Evolutionary conservation across 345 rosid genomes (phyloP).

Genomic region (Fremontodendron californicum): DNA sequence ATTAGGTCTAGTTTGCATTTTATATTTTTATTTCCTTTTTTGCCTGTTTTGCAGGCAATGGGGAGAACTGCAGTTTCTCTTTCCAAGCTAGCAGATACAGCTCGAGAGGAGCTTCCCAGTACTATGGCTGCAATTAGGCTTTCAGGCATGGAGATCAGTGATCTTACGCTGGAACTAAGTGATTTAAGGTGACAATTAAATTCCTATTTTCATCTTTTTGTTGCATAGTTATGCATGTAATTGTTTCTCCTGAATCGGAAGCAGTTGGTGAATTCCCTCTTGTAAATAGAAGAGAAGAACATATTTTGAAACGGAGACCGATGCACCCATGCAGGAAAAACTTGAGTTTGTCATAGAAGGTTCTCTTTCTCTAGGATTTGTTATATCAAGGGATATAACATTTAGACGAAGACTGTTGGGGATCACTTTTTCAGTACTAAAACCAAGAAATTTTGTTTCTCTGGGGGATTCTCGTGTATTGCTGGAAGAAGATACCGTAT

Average conservation of each 20-base stretch:
- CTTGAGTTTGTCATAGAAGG: background rate
- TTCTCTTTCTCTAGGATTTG: background rate
- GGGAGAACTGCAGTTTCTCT: conserved; percentile 86
- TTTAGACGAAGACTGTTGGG: background rate
- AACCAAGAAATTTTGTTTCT: background rate
- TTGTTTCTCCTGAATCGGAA: background rate
- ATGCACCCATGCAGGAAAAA: background rate
- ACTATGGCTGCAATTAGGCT: conserved; percentile 94
- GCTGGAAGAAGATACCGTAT: background rate
- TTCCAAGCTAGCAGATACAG: conserved; percentile 85
- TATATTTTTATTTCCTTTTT: background rate
- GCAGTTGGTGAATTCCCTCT: background rate
- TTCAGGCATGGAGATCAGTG: conserved; percentile 97
- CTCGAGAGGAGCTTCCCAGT: conserved; percentile 87
- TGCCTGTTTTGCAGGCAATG: conserved; percentile 51
- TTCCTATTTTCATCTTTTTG: background rate
- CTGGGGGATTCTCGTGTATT: background rate
- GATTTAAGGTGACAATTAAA: conserved; percentile 64
- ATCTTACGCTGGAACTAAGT: conserved; percentile 84
- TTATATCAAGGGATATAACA: background rate
- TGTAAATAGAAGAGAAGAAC: background rate
- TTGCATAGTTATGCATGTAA: background rate
- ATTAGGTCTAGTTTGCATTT: background rate
- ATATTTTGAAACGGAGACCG: background rate
- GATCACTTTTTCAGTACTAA: background rate